Percentiles rank a stretch among this genome's conserved stretches.
Evolutionary conservation across 164 flowering plant genomes (phyloP).

Genomic region (Platanus orientalis): DNA sequence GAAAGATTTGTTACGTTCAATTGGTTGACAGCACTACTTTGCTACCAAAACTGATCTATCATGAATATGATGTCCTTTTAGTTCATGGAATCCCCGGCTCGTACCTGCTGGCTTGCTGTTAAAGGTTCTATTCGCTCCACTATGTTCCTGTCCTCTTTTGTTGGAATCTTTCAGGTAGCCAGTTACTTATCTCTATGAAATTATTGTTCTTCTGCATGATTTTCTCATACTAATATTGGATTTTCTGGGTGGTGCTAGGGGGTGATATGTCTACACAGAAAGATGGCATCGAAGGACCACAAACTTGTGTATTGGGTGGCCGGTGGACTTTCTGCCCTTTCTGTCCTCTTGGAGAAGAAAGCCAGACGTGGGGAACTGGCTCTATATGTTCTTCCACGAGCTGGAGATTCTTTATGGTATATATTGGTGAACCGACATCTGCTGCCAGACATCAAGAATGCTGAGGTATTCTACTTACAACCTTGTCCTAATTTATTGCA

Average conservation of each 20-base stretch:
- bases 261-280: slow-evolving; percentile 89
- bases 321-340: slow-evolving; percentile 81
- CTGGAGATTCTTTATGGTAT: slow-evolving; percentile 91
- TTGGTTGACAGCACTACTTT: background rate
- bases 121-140: slow-evolving; percentile 88
- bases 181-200: slow-evolving; percentile 1
- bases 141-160: slow-evolving; percentile 86
- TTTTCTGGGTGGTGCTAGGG: slow-evolving; percentile 40
- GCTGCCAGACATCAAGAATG: slow-evolving; percentile 76
- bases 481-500: background rate
- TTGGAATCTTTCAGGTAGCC: slow-evolving; percentile 89
- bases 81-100: slow-evolving; percentile 86
- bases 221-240: background rate
- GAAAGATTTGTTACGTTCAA: background rate
- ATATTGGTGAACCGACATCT: slow-evolving; percentile 82
- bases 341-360: slow-evolving; percentile 91
- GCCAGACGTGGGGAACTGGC: slow-evolving; percentile 82
- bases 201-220: background rate
- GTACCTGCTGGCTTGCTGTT: slow-evolving; percentile 73
- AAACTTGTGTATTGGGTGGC: slow-evolving; percentile 90
- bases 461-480: slow-evolving; percentile 61
- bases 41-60: background rate
- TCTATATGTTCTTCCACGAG: slow-evolving; percentile 92
- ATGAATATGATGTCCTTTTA: slow-evolving; percentile 20
- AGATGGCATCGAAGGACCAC: slow-evolving; percentile 80